Base-by-base conservation (phyloP, 1,284 basidiomycete genomes). In the Ustilago bromivora region DNA sequence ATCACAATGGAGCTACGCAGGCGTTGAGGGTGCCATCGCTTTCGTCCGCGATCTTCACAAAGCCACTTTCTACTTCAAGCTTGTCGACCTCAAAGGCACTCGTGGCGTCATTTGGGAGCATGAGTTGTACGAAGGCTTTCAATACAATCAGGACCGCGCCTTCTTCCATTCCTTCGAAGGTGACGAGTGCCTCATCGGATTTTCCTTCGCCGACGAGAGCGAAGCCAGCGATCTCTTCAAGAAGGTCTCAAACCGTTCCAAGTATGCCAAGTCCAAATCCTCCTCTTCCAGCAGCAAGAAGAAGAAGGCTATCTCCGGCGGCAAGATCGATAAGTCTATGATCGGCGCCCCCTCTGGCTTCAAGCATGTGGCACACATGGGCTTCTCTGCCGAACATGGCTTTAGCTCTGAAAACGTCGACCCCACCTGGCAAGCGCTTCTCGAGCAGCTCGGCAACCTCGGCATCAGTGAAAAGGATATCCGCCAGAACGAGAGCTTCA, bases 101-200 rank as follows among this genome's bases (percentile, higher is more conserved):
- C 88, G 94, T 58, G 95, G 95, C 11, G 90, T 96, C 35, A 91
- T 96, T 51, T 99, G 96, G 96, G 92, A 95, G 76, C 94, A 98
- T 81, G 95, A 97, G 85, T 87, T 98, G 3, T 97, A 96, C 78
- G 90, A 93, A 43, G 92, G 91, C 52, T 91, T 97, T 74, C 91
- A 93, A 71, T 95, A 95, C 86, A 89, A 91, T 83, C 90, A 93
- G 84, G 96, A 98, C 85, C 90, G 95, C 75, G 90, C 93, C 2
- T 97, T 92, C 89, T 98, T 98, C 86, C 94, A 98, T 88, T 92
- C 94, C 2, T 98, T 98, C 86, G 89, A 92, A 13, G 93, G 94
- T 61, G 95, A 98, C 88, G 89, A 92, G 79, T 95, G 92, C 83
- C 92, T 94, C 91, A 90, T 98, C 82, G 96, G 94, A 0, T 90